Conservation (phyloP, 2,329 filamentous ascomycete species). For the Cadophora gregata region DNA sequence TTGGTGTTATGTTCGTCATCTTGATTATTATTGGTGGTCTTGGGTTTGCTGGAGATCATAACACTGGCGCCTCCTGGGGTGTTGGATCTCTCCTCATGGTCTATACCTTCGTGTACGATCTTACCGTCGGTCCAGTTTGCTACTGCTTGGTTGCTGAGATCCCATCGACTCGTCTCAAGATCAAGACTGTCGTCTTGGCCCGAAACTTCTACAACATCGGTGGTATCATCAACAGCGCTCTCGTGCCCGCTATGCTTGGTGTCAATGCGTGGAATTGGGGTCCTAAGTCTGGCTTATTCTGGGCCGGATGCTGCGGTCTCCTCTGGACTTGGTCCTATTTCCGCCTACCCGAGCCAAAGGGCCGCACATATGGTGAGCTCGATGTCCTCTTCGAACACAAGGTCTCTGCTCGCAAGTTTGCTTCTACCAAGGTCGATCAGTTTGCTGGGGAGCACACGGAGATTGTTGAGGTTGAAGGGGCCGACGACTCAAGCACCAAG, state of each 20-base stretch:
- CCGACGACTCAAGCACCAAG: background rate
- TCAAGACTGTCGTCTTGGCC: slow-evolving; percentile 80
- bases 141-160: slow-evolving; percentile 52
- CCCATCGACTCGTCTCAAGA: slow-evolving; percentile 64
- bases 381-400: slow-evolving; percentile 72
- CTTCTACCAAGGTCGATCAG: slow-evolving; percentile 42
- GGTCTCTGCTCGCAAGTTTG: slow-evolving; percentile 50
- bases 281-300: slow-evolving; percentile 51
- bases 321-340: slow-evolving; percentile 49
- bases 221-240: slow-evolving; percentile 49
- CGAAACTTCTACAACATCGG: slow-evolving; percentile 48
- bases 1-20: slow-evolving; percentile 47
- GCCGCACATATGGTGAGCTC: slow-evolving; percentile 82
- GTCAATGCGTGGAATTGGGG: slow-evolving; percentile 46
- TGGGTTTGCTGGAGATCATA: slow-evolving; percentile 46
- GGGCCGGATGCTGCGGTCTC: slow-evolving; percentile 47
- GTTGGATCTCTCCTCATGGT: slow-evolving; percentile 50
- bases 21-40: slow-evolving; percentile 60
- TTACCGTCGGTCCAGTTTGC: slow-evolving; percentile 52
- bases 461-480: slow-evolving; percentile 12
- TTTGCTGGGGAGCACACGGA: slow-evolving; percentile 19
- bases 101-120: slow-evolving; percentile 51
- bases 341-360: slow-evolving; percentile 55
- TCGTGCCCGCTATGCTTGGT: slow-evolving; percentile 65
- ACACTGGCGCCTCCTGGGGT: slow-evolving; percentile 53